Conservation (phyloP, 306 rosid genomes). For the Fragaria nilgerrensis region DNA sequence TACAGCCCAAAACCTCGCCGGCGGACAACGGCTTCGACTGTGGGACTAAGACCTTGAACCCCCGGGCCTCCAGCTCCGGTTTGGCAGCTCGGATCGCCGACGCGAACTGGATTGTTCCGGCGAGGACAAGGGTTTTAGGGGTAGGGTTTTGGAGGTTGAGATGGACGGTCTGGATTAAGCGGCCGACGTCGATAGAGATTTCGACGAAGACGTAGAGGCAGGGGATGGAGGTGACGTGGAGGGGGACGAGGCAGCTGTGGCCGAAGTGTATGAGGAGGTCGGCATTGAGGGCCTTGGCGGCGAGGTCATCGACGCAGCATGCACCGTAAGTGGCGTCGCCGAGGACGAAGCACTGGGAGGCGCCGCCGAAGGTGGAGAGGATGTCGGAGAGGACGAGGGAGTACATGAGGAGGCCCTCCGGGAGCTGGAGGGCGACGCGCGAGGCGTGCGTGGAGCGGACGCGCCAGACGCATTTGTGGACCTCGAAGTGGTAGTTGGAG, state of each 20-base stretch:
- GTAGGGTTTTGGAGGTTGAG: slow-evolving; percentile 38
- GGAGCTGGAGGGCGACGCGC: slow-evolving; percentile 77
- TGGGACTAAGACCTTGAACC: slow-evolving; percentile 73
- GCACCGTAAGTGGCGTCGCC: slow-evolving; percentile 89
- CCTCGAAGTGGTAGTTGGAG: slow-evolving; percentile 76
- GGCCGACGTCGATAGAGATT: slow-evolving; percentile 58
- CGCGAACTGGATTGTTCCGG: slow-evolving; percentile 86
- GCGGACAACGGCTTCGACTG: slow-evolving; percentile 86
- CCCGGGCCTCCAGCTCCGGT: slow-evolving; percentile 61
- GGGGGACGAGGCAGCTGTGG: slow-evolving; percentile 93
- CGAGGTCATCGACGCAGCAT: slow-evolving; percentile 76
- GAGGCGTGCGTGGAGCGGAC: slow-evolving; percentile 58
- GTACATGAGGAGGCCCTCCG: slow-evolving; percentile 94
- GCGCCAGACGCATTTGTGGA: slow-evolving; percentile 87
- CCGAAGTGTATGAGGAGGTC: slow-evolving; percentile 81
- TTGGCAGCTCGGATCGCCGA: slow-evolving; percentile 72
- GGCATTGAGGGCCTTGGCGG: slow-evolving; percentile 66
- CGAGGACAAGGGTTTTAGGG: slow-evolving; percentile 47
- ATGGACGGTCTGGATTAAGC: slow-evolving; percentile 51
- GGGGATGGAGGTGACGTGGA: slow-evolving; percentile 69
- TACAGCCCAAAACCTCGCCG: slow-evolving; percentile 91
- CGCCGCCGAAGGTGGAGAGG: slow-evolving; percentile 67
- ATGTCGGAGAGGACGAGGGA: slow-evolving; percentile 78
- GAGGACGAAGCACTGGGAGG: slow-evolving; percentile 58
- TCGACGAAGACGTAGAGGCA: slow-evolving; percentile 92